A percentile compares a stretch with the other conserved stretches of the same genome.
These are phyloP conservation scores for Aspergillus campestris DNA, from an alignment of 495 filamentous ascomycete species.

Conservation along the genomic window DNA sequence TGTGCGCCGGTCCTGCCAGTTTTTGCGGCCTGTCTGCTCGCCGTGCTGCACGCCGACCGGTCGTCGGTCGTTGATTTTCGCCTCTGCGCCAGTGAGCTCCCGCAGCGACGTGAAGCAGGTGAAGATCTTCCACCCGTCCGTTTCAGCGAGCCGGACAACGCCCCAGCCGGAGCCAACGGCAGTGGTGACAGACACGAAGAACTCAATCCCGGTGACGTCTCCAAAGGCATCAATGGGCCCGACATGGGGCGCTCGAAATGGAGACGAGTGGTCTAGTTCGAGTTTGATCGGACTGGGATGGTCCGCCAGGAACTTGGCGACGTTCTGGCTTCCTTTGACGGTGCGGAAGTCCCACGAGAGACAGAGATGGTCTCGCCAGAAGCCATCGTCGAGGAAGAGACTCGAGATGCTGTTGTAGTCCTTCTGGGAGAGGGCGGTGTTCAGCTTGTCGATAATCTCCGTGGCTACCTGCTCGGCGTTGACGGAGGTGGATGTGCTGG, in stretches of 20 bases:
- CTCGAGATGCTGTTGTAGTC: slow-evolving; percentile 22
- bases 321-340: slow-evolving; percentile 43
- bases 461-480: slow-evolving; percentile 41
- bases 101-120: slow-evolving; percentile 50
- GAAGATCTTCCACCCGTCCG: slow-evolving; percentile 55
- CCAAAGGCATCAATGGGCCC: slow-evolving; percentile 41
- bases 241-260: slow-evolving; percentile 38
- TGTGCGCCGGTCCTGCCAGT: slow-evolving; percentile 59
- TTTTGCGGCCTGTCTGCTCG: slow-evolving; percentile 44
- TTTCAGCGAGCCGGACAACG: slow-evolving; percentile 44
- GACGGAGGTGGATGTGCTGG: slow-evolving; percentile 19
- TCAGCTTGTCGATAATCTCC: slow-evolving; percentile 38
- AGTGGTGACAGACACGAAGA: slow-evolving; percentile 41
- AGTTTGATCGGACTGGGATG: slow-evolving; percentile 33
- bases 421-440: slow-evolving; percentile 29
- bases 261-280: slow-evolving; percentile 39
- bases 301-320: slow-evolving; percentile 37
- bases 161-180: slow-evolving; percentile 46
- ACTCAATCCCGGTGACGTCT: slow-evolving; percentile 43
- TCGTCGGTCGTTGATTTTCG: slow-evolving; percentile 26
- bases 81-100: slow-evolving; percentile 40
- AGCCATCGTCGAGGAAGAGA: slow-evolving; percentile 40
- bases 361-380: slow-evolving; percentile 38
- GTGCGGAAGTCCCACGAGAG: slow-evolving; percentile 42
- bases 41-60: slow-evolving; percentile 43